Evolutionary conservation across 2,329 filamentous ascomycete genomes (phyloP).

Genomic region (Xylariaceae sp.): DNA sequence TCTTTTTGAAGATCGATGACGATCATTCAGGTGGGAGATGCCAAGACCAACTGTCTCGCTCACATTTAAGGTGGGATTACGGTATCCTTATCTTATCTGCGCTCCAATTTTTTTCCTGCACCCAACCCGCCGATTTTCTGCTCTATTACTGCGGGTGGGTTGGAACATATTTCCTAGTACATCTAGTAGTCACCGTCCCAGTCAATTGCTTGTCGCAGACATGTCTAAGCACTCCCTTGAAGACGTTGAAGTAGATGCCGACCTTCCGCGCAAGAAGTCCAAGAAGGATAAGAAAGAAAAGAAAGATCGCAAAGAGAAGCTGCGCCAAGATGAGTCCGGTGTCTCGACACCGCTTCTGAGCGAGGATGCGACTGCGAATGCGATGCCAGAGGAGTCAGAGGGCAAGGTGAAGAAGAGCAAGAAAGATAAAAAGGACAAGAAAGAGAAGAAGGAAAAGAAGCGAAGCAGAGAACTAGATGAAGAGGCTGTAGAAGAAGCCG

Average conservation of each 20-base stretch:
- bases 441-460: conserved; percentile 22
- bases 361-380: conserved; percentile 20
- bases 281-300: conserved; percentile 39
- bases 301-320: conserved; percentile 30
- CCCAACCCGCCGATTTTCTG: conserved; percentile 2
- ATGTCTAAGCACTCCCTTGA: conserved; percentile 35
- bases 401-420: conserved; percentile 27
- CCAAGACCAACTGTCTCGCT: too few species aligned
- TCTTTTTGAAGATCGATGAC: too few species aligned
- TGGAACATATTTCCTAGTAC: neutral
- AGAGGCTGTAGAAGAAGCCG: conserved; percentile 11
- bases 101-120: too few species aligned
- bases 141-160: neutral
- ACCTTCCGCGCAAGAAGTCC: conserved; percentile 38
- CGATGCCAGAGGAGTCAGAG: conserved; percentile 20
- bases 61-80: too few species aligned
- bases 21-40: too few species aligned
- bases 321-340: conserved; percentile 20
- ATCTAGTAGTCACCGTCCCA: too few species aligned
- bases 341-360: conserved; percentile 13
- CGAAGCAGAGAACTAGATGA: conserved; percentile 26
- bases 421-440: conserved; percentile 22
- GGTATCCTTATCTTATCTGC: too few species aligned
- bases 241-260: conserved; percentile 30
- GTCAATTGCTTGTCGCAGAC: neutral